These are phyloP conservation scores for Castanea mollissima DNA, from an alignment of 306 rosid species.

Conservation along the genomic window DNA sequence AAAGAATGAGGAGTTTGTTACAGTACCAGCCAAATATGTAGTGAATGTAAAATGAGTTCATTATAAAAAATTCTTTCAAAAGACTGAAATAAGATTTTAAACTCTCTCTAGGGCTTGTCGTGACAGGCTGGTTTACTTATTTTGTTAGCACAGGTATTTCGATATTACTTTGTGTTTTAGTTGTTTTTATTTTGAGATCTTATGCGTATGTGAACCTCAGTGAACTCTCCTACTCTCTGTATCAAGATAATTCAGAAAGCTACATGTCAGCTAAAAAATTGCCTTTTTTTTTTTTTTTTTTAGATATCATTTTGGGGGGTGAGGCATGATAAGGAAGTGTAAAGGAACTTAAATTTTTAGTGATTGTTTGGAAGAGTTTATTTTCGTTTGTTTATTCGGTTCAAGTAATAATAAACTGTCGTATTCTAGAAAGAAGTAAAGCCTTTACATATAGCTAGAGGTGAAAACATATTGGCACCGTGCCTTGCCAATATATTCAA, in stretches of 20 bases:
- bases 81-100: slow-evolving; percentile 31
- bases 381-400: no score
- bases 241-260: background rate
- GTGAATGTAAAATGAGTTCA: slow-evolving; percentile 36
- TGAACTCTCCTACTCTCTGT: slow-evolving; percentile 4
- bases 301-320: background rate
- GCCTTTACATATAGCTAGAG: no score
- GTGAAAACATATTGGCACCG: no score
- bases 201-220: background rate
- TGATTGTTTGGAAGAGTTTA: no score
- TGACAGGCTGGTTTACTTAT: slow-evolving; percentile 36
- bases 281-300: no score
- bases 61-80: slow-evolving; percentile 35
- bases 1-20: slow-evolving; percentile 22
- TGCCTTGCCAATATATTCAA: no score
- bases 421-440: no score
- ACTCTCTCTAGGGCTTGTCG: slow-evolving; percentile 29
- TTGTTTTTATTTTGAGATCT: background rate
- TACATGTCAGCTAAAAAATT: background rate
- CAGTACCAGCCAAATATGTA: slow-evolving; percentile 29
- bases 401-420: no score
- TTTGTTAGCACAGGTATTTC: slow-evolving; percentile 32
- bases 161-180: slow-evolving; percentile 19
- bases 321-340: background rate
- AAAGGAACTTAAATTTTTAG: no score